Percentiles rank a stretch among this genome's conserved stretches.
Conservation (phyloP, 805 yeast genomes). For the Teunomyces tritomae region DNA sequence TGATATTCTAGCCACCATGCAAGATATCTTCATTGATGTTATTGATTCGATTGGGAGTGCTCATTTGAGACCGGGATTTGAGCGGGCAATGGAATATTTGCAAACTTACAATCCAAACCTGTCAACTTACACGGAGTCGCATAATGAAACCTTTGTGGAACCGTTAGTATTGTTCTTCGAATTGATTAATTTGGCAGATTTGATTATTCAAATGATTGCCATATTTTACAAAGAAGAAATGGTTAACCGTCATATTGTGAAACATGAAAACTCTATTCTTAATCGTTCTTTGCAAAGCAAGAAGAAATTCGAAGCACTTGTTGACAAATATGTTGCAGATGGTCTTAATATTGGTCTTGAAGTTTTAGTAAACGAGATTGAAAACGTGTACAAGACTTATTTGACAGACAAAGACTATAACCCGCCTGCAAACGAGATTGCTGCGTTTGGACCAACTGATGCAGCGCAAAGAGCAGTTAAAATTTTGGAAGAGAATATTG, state of each 20-base stretch:
- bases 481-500: constrained; percentile 68
- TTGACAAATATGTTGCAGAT: constrained; percentile 88
- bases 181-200: constrained; percentile 86
- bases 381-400: constrained; percentile 51
- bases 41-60: constrained; percentile 59
- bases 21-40: constrained; percentile 66
- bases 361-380: constrained; percentile 79
- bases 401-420: constrained; percentile 64
- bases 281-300: constrained; percentile 76
- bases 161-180: constrained; percentile 88
- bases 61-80: constrained; percentile 86
- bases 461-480: constrained; percentile 66
- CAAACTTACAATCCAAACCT: constrained; percentile 65
- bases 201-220: constrained; percentile 87
- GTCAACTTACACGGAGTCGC: constrained; percentile 25
- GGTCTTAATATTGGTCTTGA: constrained; percentile 93
- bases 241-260: constrained; percentile 53
- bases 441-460: constrained; percentile 42
- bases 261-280: constrained; percentile 72
- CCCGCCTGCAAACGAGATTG: constrained; percentile 33
- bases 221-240: constrained; percentile 89
- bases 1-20: constrained; percentile 41
- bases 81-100: constrained; percentile 69
- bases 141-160: constrained; percentile 50
- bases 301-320: constrained; percentile 71